Evolutionary conservation across 2,329 filamentous ascomycete species (phyloP).

Genomic region (Cercospora nicotianae): DNA sequence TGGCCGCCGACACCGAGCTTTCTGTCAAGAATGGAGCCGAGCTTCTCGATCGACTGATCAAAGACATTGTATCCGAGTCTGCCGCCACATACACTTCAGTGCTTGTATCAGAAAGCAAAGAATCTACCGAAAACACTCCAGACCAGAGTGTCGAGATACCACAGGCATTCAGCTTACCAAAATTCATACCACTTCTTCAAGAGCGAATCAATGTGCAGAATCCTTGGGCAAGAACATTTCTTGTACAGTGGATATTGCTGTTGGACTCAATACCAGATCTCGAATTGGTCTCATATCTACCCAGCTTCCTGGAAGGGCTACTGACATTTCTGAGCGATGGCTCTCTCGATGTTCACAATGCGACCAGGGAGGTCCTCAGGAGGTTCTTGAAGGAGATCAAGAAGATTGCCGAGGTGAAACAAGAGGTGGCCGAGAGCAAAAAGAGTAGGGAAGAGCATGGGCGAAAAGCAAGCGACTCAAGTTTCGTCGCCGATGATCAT

Average conservation of each 20-base stretch:
- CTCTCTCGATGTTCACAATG: slow-evolving; percentile 90
- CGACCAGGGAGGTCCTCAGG: slow-evolving; percentile 84
- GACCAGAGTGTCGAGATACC: slow-evolving; percentile 56
- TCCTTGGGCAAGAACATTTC: slow-evolving; percentile 89
- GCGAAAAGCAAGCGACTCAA: slow-evolving; percentile 32
- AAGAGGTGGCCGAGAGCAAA: slow-evolving; percentile 83
- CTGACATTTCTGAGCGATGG: slow-evolving; percentile 90
- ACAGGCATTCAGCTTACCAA: slow-evolving; percentile 86
- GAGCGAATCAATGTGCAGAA: slow-evolving; percentile 94
- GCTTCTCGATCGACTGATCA: slow-evolving; percentile 87
- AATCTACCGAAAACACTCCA: slow-evolving; percentile 42
- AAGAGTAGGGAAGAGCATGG: slow-evolving; percentile 58
- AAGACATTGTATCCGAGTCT: slow-evolving; percentile 94
- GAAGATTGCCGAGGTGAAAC: slow-evolving; percentile 88
- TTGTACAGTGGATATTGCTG: slow-evolving; percentile 93
- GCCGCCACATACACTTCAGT: slow-evolving; percentile 93
- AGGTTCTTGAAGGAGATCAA: slow-evolving; percentile 92
- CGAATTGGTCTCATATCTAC: slow-evolving; percentile 88
- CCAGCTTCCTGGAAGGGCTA: slow-evolving; percentile 84
- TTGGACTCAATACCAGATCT: slow-evolving; percentile 95
- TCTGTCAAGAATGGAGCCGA: slow-evolving; percentile 98
- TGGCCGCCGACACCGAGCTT: slow-evolving; percentile 91
- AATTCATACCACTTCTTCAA: slow-evolving; percentile 89
- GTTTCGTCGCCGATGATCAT: slow-evolving; percentile 15
- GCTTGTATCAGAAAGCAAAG: slow-evolving; percentile 57